Base-by-base conservation (phyloP, 1,284 basidiomycete species). In the Gymnopus androsaceus region DNA sequence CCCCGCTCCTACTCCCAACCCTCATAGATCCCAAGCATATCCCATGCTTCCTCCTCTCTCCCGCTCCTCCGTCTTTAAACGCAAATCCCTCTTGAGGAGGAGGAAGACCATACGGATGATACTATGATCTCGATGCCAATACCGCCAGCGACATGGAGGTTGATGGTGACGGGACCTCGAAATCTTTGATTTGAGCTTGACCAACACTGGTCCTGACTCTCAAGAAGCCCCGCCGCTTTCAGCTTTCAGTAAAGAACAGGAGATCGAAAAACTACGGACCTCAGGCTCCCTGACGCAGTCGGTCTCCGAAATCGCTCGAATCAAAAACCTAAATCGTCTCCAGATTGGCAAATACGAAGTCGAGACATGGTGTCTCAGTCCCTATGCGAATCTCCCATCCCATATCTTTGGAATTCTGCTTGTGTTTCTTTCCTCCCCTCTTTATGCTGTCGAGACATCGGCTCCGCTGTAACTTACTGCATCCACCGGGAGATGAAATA, bases 241-340 rank as follows among this genome's bases (percentile, higher is more conserved):
- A 55, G 70, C 77, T 55, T 91, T 93, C 67, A 97, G 92, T 72
- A 99, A 99, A 72, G 92, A 97, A 72, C 91, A 97, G 71, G 97
- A 99, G 72, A 98, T 99, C 63, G 96, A 99, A 76, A 98, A 98
- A 73, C 83, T 99, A 15, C 88, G 97, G 33, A 98, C 95, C 15
- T 94, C 93, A 4, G 97, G 97, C 12, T 97, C 94, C 30, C 99
- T 99, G 96, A 99, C 96, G 0, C 97, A 99, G 75, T 94, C 93
- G 44, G 91, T 98, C 60, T 95, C 93, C 55, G 97, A 99, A 75
- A 90, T 99, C 59, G 92, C 96, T 14, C 86, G 97, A 38, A 97
- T 99, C 66, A 99, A 99, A 81, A 99, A 99, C 71, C 80, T 99
- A 63, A 97, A 99, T 75, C 88, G 92, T 61, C 83, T 99, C 45